Percentiles rank a stretch among this genome's conserved stretches.
Evolutionary conservation across 2,329 filamentous ascomycete genomes (phyloP).

Genomic region (Lachnellula arida): DNA sequence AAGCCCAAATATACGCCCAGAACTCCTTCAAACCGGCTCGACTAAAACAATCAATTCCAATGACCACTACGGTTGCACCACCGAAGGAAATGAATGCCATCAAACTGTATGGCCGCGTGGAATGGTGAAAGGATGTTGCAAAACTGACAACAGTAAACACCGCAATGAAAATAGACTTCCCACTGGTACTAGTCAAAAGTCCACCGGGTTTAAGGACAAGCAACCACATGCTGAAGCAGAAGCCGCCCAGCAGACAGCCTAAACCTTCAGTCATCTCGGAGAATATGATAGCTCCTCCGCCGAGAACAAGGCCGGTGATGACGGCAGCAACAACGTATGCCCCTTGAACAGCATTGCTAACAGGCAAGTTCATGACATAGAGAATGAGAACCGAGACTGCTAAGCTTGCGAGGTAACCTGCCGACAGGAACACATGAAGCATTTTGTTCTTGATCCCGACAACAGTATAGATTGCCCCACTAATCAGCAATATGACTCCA

Average conservation of each 20-base stretch:
- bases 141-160: slow-evolving; percentile 65
- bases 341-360: slow-evolving; percentile 72
- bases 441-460: slow-evolving; percentile 79
- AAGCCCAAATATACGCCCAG: slow-evolving; percentile 84
- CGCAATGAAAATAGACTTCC: slow-evolving; percentile 71
- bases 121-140: slow-evolving; percentile 71
- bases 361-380: slow-evolving; percentile 80
- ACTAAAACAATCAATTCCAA: slow-evolving; percentile 90
- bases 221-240: slow-evolving; percentile 61
- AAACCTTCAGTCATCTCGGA: slow-evolving; percentile 74
- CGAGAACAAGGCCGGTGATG: slow-evolving; percentile 68
- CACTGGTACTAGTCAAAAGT: slow-evolving; percentile 55
- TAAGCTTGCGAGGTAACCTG: slow-evolving; percentile 66
- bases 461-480: slow-evolving; percentile 66
- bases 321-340: slow-evolving; percentile 78
- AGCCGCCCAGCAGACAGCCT: slow-evolving; percentile 48
- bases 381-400: slow-evolving; percentile 77
- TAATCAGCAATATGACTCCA: slow-evolving; percentile 69
- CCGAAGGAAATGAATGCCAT: slow-evolving; percentile 74
- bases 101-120: slow-evolving; percentile 72
- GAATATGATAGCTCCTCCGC: slow-evolving; percentile 71
- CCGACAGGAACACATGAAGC: slow-evolving; percentile 77
- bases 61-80: slow-evolving; percentile 70
- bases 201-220: slow-evolving; percentile 73
- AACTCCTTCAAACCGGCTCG: slow-evolving; percentile 92